Evolutionary conservation across 176 grass and related monocot species (phyloP), one percentile per base, ranked within the genome.

Genomic region (Miscanthus lutarioriparius): DNA sequence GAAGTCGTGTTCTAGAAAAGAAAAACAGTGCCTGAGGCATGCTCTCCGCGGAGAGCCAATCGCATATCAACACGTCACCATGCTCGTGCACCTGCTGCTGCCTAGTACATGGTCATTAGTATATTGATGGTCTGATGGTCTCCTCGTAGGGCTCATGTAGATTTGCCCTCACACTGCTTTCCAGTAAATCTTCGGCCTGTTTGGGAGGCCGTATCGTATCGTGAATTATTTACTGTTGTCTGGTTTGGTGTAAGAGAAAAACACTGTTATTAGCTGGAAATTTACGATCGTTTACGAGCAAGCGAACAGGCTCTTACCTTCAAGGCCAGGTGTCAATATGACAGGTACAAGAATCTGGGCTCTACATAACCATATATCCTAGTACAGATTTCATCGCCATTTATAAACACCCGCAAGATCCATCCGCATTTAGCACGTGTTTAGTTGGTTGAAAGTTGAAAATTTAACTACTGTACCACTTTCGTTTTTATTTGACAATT

Each of bases 271-370:
- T n/a, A n/a, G n/a, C n/a, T n/a, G n/a, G n/a, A n/a, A n/a, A n/a
- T n/a, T n/a, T n/a, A n/a, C n/a, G n/a, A n/a, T n/a, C n/a, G n/a
- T n/a, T n/a, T n/a, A n/a, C n/a, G n/a, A n/a, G n/a, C n/a, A n/a
- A n/a, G n/a, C n/a, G n/a, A n/a, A n/a, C 32, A 33, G 30, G 2
- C 32, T 33, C 33, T 35, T 35, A 62, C 75, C 67, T 74, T 81
- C 19, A 62, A 80, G 59, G 37, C 70, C 62, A 86, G 56, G 44
- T 72, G 56, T 73, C 76, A 73, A 62, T 69, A 73, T 12, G 54
- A 64, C 15, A 39, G 66, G 16, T 27, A 48, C 62, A 80, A 75
- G 39, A 85, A 89, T 89, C 70, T 76, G 72, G 30, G 17, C 75
- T 78, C 75, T 72, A 56, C 13, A 30, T 64, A 13, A 15, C n/a